Base-by-base conservation (phyloP, 192 early-diverging fungal genomes). In the Backusella sp. region DNA sequence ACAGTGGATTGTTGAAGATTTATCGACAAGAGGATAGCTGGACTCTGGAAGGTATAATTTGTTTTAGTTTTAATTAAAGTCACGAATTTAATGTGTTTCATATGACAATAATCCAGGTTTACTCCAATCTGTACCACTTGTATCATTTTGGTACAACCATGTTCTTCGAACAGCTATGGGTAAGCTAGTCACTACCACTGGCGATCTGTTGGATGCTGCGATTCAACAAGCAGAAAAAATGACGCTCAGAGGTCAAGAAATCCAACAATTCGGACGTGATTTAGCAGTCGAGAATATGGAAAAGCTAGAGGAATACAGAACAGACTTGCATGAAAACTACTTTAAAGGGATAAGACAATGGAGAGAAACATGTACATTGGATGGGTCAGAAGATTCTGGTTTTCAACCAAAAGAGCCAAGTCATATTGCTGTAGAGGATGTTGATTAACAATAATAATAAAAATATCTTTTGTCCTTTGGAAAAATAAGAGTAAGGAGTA, bases 131-230 rank as follows among this genome's bases (percentile, higher is more conserved):
- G 83, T 87, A 68, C 88, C 88, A 44, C 72, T 87, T 12, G 75
- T 89, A 42, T 84, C 81, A 21, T 89, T 84, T 82, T 89, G 88
- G 88, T 89, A 89, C 62, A 85, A 89, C 65, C 80, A 87, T 72
- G 85, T 89, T 23, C 84, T 86, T 9, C 74, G 88, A 66, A 77
- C 84, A 37, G 68, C 85, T 7, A 73, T 89, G 44, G 88, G 88
- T 11, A 68, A 84, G 42, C 56, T 89, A 2, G 26, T 89, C 23
- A 85, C 84, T 4, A 75, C 80, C 17, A 84, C 85, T 23, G 88
- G 88, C 11, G 86, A 86, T 41, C 81, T 89, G 39, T 35, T 89
- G 12, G 80, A 85, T 65, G 78, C 86, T n/a, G 88, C 88, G 11
- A 56, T 82, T 30, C 72, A 79, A 39, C 77, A 78, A 42, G 81